These are phyloP conservation scores for Mollisiaceae sp. DNA, from an alignment of 2,329 filamentous ascomycete genomes.

Conservation along the genomic window DNA sequence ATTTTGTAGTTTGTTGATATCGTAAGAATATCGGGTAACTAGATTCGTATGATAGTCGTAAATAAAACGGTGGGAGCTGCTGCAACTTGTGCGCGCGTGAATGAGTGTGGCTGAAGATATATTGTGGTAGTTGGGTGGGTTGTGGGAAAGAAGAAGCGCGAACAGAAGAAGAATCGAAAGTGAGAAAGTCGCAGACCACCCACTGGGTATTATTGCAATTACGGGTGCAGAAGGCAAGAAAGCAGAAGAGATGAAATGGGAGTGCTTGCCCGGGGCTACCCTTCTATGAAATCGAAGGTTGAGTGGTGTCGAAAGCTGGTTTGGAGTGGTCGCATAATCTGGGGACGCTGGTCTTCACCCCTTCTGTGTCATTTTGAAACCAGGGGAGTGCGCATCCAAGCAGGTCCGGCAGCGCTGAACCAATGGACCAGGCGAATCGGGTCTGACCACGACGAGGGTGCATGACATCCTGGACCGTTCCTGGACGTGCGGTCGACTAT, in stretches of 20 bases:
- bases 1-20: conserved; percentile 40
- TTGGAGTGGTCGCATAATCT: conserved; percentile 26
- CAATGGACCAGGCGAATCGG: background rate
- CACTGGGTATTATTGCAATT: conserved; percentile 31
- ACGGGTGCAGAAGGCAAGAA: conserved; percentile 19
- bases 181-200: conserved; percentile 32
- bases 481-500: background rate
- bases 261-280: background rate
- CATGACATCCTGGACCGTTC: background rate
- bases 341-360: conserved; percentile 27
- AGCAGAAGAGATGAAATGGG: background rate
- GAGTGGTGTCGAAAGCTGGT: background rate
- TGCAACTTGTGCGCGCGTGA: conserved; percentile 37
- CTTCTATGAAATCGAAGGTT: conserved; percentile 12
- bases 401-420: background rate
- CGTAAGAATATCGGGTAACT: background rate
- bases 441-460: background rate
- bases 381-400: background rate
- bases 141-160: conserved; percentile 16
- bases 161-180: conserved; percentile 14
- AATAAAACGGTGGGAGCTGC: conserved; percentile 19
- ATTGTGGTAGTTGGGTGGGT: background rate
- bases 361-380: conserved; percentile 34
- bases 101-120: conserved; percentile 25
- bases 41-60: background rate